These are phyloP conservation scores for Cyberlindnera xylosilytica DNA, from an alignment of 805 yeast species.

Conservation along the genomic window DNA sequence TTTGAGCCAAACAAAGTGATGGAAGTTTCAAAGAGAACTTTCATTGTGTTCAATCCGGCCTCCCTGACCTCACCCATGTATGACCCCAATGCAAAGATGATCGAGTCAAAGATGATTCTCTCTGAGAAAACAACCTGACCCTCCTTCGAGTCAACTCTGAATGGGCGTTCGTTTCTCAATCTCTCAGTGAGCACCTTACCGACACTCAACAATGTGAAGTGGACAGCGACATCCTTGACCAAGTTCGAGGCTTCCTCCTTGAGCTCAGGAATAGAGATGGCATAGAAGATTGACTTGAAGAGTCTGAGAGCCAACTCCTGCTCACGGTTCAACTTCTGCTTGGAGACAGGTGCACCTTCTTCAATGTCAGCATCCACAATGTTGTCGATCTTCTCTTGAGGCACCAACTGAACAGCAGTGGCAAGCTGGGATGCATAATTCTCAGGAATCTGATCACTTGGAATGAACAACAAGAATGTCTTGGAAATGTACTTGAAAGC, in stretches of 20 bases:
- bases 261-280: constrained; percentile 72
- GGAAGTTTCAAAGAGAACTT: constrained; percentile 58
- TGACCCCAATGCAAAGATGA: constrained; percentile 76
- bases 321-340: constrained; percentile 52
- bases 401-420: constrained; percentile 44
- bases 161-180: constrained; percentile 62
- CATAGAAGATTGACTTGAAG: constrained; percentile 67
- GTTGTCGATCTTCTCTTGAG: constrained; percentile 33
- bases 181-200: constrained; percentile 70
- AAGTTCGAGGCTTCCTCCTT: constrained; percentile 62
- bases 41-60: constrained; percentile 66
- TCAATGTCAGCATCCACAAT: constrained; percentile 30
- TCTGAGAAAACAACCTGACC: constrained; percentile 71
- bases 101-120: constrained; percentile 66
- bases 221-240: constrained; percentile 68
- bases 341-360: constrained; percentile 43
- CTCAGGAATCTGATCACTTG: constrained; percentile 38
- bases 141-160: constrained; percentile 75
- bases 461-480: constrained; percentile 63
- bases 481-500: constrained; percentile 73
- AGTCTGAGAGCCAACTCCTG: constrained; percentile 64
- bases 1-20: constrained; percentile 62
- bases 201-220: constrained; percentile 73
- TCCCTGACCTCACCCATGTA: constrained; percentile 67
- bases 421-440: constrained; percentile 41